Evolutionary conservation across 1,284 basidiomycete genomes (phyloP).

Genomic region (Xanthoconium separans): DNA sequence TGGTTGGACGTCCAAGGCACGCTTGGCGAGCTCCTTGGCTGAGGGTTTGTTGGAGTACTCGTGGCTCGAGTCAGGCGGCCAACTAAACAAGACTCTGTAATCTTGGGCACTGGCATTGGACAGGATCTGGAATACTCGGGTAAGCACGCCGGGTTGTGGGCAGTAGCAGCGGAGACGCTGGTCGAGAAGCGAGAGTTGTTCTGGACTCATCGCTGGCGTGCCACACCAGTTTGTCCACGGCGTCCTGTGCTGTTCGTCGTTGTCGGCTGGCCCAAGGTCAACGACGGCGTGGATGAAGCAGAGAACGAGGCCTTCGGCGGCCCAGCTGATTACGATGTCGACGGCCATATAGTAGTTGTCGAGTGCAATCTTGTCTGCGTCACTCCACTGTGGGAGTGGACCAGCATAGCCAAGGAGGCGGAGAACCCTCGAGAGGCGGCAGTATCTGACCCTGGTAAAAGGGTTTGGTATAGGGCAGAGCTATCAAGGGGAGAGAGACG

Average conservation of each 20-base stretch:
- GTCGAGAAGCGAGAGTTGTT: constrained; percentile 60
- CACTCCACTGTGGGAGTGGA: constrained; percentile 51
- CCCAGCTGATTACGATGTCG: constrained; percentile 94
- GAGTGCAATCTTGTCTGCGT: constrained; percentile 66
- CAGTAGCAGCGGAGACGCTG: constrained; percentile 53
- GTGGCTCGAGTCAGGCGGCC: constrained; percentile 73
- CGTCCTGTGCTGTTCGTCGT: constrained; percentile 74
- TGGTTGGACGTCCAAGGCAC: constrained; percentile 79
- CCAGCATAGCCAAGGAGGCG: constrained; percentile 63
- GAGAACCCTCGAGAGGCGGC: constrained; percentile 68
- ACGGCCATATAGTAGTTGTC: constrained; percentile 85
- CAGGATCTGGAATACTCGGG: constrained; percentile 83
- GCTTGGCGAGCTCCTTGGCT: constrained; percentile 78
- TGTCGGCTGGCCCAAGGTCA: constrained; percentile 77
- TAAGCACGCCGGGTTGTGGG: constrained; percentile 48
- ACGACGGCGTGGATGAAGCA: constrained; percentile 93
- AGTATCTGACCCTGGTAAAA: constrained; percentile 66
- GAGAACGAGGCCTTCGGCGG: constrained; percentile 85
- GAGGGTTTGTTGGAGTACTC: constrained; percentile 55
- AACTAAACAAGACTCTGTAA: constrained; percentile 73
- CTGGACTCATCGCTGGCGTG: constrained; percentile 57
- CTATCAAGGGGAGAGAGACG: constrained; percentile 5
- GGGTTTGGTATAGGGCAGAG: constrained; percentile 19
- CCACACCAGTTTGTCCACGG: constrained; percentile 96
- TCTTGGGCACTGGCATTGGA: constrained; percentile 47